These are phyloP conservation scores for Byssoonygena ceratinophila DNA, from an alignment of 2,329 filamentous ascomycete genomes.

Conservation along the genomic window DNA sequence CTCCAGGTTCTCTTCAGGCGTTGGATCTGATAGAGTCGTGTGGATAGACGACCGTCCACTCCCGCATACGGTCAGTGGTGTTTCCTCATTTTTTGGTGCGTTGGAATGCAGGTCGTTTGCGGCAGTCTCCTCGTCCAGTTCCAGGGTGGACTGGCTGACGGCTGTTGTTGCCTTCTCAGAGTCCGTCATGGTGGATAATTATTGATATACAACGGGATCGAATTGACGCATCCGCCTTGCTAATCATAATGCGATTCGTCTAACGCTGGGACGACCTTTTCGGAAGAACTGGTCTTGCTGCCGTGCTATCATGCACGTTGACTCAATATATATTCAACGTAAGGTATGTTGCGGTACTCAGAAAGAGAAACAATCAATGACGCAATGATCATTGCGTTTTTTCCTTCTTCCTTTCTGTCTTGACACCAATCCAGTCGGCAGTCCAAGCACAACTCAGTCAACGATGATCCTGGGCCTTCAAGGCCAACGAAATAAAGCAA, in stretches of 20 bases:
- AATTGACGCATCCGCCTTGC: background rate
- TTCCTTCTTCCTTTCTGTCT: background rate
- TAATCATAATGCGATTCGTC: background rate
- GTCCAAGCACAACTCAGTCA: no score
- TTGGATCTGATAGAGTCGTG: background rate
- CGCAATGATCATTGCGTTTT: background rate
- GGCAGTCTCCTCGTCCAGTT: background rate
- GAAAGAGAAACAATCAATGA: background rate
- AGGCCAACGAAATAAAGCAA: background rate
- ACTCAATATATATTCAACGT: background rate
- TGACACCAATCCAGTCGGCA: background rate
- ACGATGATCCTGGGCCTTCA: background rate
- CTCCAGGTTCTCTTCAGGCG: background rate
- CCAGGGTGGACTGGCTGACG: background rate
- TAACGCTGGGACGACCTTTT: background rate
- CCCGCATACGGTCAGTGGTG: background rate
- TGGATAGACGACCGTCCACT: background rate
- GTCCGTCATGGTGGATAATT: constrained; percentile 4
- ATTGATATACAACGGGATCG: background rate
- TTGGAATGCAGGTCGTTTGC: background rate
- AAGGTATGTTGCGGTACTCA: background rate
- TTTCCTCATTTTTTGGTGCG: background rate
- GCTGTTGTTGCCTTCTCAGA: constrained; percentile 2
- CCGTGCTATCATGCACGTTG: background rate
- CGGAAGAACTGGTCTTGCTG: background rate